Evolutionary conservation across 371 early-diverging fungal genomes (phyloP).

Genomic region (Apophysomyces ossiformis): DNA sequence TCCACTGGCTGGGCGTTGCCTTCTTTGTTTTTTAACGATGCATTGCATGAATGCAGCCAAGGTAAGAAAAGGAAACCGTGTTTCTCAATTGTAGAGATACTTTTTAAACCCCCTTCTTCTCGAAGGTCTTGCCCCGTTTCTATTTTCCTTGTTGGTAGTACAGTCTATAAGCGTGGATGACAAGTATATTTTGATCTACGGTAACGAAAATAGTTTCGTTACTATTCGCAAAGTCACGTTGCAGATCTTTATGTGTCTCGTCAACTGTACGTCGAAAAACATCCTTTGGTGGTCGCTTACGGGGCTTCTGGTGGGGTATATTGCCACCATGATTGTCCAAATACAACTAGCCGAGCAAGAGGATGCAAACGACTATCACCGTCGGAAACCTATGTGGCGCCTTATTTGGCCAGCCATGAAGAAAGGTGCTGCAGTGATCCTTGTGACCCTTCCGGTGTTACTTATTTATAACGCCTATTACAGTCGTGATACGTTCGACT

Average conservation of each 20-base stretch:
- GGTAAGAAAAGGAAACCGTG: constrained; percentile 25
- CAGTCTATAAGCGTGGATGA: constrained; percentile 46
- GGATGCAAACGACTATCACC: constrained; percentile 12
- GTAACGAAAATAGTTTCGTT: constrained; percentile 29
- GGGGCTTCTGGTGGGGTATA: constrained; percentile 43
- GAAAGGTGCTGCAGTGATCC: constrained; percentile 17
- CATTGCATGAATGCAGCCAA: constrained; percentile 55
- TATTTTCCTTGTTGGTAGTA: constrained; percentile 49
- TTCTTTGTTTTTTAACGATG: constrained; percentile 49
- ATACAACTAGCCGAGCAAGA: constrained; percentile 15
- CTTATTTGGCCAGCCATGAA: constrained; percentile 14
- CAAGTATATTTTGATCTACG: constrained; percentile 38
- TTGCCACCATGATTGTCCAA: constrained; percentile 35
- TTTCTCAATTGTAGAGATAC: too few species aligned
- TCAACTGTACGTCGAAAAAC: constrained; percentile 46
- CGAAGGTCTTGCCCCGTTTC: constrained; percentile 48
- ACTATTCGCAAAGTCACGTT: constrained; percentile 36
- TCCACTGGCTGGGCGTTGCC: constrained; percentile 52
- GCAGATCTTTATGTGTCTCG: constrained; percentile 44
- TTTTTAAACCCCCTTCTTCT: not conserved
- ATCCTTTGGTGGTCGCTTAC: constrained; percentile 58
- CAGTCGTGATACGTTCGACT: constrained; percentile 34
- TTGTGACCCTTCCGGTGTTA: constrained; percentile 19
- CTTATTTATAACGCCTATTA: constrained; percentile 35
- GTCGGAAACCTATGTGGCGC: constrained; percentile 26